phyloP scores from a whole-genome alignment of 495 filamentous ascomycete genomes.

The Xylaria flabelliformis region DNA sequence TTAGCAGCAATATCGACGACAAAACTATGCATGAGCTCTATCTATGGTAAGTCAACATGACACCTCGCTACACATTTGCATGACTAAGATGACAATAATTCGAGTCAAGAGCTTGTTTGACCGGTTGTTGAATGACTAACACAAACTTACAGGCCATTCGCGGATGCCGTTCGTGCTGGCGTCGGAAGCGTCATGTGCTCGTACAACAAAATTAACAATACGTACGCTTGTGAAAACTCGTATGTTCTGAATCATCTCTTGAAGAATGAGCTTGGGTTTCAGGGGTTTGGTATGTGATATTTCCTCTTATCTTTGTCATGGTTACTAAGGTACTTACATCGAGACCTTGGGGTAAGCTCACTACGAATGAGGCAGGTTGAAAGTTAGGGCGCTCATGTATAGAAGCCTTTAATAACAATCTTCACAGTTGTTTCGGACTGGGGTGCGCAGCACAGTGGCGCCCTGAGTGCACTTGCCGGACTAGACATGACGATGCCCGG shows the following conservation, averaged over 20 bases:
- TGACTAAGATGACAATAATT: neutral
- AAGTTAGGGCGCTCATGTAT: neutral
- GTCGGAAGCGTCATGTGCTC: conserved; percentile 68
- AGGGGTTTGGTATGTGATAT: conserved; percentile 63
- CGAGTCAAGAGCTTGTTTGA: neutral
- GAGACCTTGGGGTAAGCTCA: neutral
- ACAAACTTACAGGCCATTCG: conserved; percentile 65
- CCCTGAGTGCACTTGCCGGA: conserved; percentile 78
- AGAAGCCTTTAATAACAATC: neutral
- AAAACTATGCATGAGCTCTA: conserved; percentile 73
- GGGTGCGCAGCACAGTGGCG: conserved; percentile 85
- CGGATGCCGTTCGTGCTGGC: conserved; percentile 65
- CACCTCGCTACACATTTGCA: neutral
- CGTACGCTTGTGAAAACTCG: conserved; percentile 52
- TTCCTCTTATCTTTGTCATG: neutral
- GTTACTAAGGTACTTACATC: neutral
- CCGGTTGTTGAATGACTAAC: neutral
- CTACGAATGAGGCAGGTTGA: neutral
- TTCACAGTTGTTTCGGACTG: conserved; percentile 78
- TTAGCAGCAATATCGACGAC: conserved; percentile 66
- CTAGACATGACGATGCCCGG: conserved; percentile 97
- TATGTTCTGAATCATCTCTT: conserved; percentile 57
- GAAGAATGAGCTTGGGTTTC: conserved; percentile 62
- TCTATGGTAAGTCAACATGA: conserved; percentile 54
- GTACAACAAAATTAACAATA: conserved; percentile 62